Evolutionary conservation across 140 eudicot genomes (phyloP), one percentile per base, ranked within the genome.

Genomic region (Stevia rebaudiana): DNA sequence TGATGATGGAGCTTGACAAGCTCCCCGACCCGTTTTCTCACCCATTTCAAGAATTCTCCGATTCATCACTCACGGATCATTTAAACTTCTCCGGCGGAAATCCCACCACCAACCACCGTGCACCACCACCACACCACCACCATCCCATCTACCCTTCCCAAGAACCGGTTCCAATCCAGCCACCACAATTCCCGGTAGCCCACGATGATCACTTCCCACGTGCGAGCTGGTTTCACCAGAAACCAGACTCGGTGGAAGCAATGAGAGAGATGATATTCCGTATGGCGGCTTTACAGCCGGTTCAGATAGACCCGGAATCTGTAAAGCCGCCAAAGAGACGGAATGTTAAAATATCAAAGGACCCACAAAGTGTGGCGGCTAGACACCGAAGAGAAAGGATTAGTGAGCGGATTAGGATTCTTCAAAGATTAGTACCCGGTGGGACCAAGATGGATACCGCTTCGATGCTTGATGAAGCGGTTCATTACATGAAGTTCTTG

Each of bases 381-480:
- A 61, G 95, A 25, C 91, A 83, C 50, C 61, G 95, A 49, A 65
- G 95, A 44, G 95, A 86, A 66, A 72, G 82, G 76, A 86, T 86
- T 13, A 83, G 90, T 44, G 90, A 86, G 68, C 66, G 78, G 82
- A 83, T 86, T 37, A 47, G 95, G 61, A 83, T 86, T 8, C 54
- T 86, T 55, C 95, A 86, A 64, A 76, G 91, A 63, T 75, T 86
- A 64, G 95, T 86, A 3, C 95, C 95, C 0, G 95, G 95, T 10
- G 95, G 95, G 0, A 86, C 88, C 0, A 86, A 86, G 78, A 79
- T 86, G 88, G 95, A 86, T 48, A 86, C 95, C 0, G 95, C 95
- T 21, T 86, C 90, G 1, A 86, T 86, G 95, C 16, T 86, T 65
- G 95, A 86, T 54, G 95, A 86, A 74, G 95, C 95, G 3, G 90